phyloP scores from a whole-genome alignment of 768 basidiomycete genomes.

The Pleurotus pulmonarius region DNA sequence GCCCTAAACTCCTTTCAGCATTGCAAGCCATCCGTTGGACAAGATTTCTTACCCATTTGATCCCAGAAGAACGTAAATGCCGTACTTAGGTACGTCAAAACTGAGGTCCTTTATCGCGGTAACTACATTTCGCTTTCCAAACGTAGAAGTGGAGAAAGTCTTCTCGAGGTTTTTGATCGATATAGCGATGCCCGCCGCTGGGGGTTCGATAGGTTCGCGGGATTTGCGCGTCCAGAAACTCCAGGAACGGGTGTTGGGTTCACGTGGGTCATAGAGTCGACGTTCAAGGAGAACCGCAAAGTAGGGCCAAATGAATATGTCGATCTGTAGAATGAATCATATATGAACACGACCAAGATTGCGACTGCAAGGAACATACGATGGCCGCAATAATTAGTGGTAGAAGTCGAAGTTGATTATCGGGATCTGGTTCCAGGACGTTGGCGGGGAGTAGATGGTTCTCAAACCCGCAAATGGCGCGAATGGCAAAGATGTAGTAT shows the following conservation, averaged over 20 bases:
- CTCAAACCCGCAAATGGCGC: constrained; percentile 68
- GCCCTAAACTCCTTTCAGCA: constrained; percentile 40
- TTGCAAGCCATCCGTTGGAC: not conserved
- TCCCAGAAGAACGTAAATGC: constrained; percentile 76
- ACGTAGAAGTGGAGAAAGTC: constrained; percentile 47
- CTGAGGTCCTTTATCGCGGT: constrained; percentile 66
- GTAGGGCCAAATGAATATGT: constrained; percentile 73
- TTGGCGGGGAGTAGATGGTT: constrained; percentile 52
- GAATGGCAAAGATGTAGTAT: constrained; percentile 70
- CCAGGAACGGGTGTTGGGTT: constrained; percentile 27
- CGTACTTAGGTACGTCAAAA: constrained; percentile 63
- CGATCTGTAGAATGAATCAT: constrained; percentile 38
- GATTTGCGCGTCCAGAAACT: constrained; percentile 30
- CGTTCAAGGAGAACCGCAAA: constrained; percentile 59
- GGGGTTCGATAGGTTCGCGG: constrained; percentile 12
- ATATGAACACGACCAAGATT: not conserved
- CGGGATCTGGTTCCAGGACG: constrained; percentile 56
- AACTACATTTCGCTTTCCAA: constrained; percentile 44
- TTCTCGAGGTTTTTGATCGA: constrained; percentile 60
- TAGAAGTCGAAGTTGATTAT: constrained; percentile 47
- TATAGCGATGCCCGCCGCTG: constrained; percentile 45
- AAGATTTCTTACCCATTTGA: constrained; percentile 52
- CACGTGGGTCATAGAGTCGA: constrained; percentile 55
- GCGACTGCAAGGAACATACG: constrained; percentile 32
- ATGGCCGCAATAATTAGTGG: constrained; percentile 61